These are phyloP conservation scores for Lentinula sp. DNA, from an alignment of 768 basidiomycete genomes.

Conservation along the genomic window DNA sequence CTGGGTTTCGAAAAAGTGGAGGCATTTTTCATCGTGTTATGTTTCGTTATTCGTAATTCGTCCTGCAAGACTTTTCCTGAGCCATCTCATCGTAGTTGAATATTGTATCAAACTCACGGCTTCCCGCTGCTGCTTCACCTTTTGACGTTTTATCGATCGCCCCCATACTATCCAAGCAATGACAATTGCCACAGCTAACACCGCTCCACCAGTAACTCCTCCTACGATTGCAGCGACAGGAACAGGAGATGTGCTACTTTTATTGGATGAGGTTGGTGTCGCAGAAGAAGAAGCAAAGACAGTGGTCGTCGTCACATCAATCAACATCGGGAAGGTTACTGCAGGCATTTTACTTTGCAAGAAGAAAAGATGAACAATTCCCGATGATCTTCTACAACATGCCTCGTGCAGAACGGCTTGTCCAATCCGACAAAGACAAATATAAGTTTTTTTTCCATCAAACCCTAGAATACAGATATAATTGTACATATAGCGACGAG, in stretches of 20 bases:
- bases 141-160: conserved; percentile 29
- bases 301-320: conserved; percentile 3
- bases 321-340: background rate
- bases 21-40: conserved; percentile 39
- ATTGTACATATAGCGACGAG: background rate
- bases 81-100: background rate
- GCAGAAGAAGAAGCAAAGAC: conserved; percentile 3
- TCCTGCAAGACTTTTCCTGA: conserved; percentile 13
- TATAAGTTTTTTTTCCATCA: background rate
- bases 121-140: conserved; percentile 24
- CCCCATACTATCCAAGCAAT: conserved; percentile 45
- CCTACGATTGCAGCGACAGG: conserved; percentile 48
- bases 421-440: background rate
- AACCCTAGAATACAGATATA: background rate
- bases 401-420: background rate
- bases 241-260: conserved; percentile 14
- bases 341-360: background rate
- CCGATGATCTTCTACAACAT: background rate
- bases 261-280: background rate
- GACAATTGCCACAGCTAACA: conserved; percentile 36
- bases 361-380: background rate
- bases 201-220: conserved; percentile 39
- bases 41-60: conserved; percentile 20
- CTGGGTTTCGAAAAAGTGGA: conserved; percentile 17
- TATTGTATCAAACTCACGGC: conserved; percentile 13